Evolutionary conservation across 805 yeast species (phyloP).

Genomic region (Barnettozyma populi): DNA sequence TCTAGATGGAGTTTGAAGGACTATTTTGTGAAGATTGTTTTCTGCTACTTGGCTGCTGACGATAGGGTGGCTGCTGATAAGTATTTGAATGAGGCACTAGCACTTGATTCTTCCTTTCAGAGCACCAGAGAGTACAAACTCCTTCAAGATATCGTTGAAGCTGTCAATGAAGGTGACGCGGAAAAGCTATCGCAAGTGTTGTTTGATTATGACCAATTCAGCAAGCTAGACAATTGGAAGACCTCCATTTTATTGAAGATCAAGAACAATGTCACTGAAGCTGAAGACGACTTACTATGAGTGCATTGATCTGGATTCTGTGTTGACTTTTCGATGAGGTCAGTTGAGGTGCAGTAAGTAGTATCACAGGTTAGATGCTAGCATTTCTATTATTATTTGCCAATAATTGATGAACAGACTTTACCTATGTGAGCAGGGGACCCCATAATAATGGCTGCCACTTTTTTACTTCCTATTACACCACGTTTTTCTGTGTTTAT

Average conservation of each 20-base stretch:
- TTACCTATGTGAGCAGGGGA: not conserved
- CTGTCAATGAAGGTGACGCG: conserved; percentile 76
- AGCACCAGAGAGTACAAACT: conserved; percentile 73
- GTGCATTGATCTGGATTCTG: not conserved
- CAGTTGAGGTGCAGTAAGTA: conserved; percentile 6
- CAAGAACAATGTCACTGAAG: conserved; percentile 64
- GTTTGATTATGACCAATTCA: conserved; percentile 80
- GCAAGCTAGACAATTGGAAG: conserved; percentile 87
- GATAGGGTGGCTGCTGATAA: conserved; percentile 85
- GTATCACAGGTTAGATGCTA: not conserved
- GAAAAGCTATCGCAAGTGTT: conserved; percentile 70
- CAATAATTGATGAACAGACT: too few relatives aligned
- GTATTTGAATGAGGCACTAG: conserved; percentile 54
- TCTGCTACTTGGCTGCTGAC: conserved; percentile 78
- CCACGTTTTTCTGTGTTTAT: not conserved
- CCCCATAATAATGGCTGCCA: not conserved
- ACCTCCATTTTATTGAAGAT: conserved; percentile 77
- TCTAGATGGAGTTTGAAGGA: conserved; percentile 92
- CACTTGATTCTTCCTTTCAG: conserved; percentile 72
- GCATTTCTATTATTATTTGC: not conserved
- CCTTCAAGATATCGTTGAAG: conserved; percentile 58
- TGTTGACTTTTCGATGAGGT: conserved; percentile 8
- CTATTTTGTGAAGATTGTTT: conserved; percentile 75
- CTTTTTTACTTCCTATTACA: too few relatives aligned
- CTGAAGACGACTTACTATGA: conserved; percentile 55